Conservation (phyloP, 768 basidiomycete species). For the Pulveroboletus sp. region DNA sequence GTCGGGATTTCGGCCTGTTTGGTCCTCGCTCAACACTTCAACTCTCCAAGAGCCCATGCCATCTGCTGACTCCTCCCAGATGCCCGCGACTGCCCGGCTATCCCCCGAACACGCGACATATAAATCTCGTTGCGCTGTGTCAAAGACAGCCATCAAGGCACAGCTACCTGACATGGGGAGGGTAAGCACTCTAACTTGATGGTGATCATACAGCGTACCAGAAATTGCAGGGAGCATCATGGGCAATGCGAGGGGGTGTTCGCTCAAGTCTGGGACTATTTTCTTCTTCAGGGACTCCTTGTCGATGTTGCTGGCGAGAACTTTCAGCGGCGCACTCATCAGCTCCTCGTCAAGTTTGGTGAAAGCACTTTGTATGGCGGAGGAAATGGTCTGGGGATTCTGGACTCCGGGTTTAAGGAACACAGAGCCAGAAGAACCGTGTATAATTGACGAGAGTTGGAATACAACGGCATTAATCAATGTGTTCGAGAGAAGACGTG, state of each 20-base stretch:
- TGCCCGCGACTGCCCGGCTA: conserved; percentile 91
- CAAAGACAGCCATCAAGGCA: conserved; percentile 83
- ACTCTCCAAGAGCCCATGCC: conserved; percentile 81
- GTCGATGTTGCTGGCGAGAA: conserved; percentile 58
- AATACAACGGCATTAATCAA: conserved; percentile 82
- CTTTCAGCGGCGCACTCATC: conserved; percentile 67
- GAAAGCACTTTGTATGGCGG: conserved; percentile 75
- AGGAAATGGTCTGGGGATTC: conserved; percentile 52
- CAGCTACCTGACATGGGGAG: conserved; percentile 76
- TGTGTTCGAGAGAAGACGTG: conserved; percentile 73
- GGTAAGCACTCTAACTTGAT: conserved; percentile 7
- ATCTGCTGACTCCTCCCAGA: conserved; percentile 69
- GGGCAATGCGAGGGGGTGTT: conserved; percentile 65
- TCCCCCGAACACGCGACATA: conserved; percentile 94
- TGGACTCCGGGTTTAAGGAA: conserved; percentile 36
- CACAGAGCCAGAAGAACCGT: conserved; percentile 30
- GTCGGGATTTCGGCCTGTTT: conserved; percentile 86
- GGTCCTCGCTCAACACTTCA: conserved; percentile 93
- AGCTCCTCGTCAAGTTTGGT: conserved; percentile 82
- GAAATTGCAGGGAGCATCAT: conserved; percentile 83
- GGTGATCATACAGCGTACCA: conserved; percentile 36
- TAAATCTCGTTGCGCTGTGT: conserved; percentile 74
- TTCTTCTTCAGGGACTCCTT: conserved; percentile 48
- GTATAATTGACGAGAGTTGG: conserved; percentile 59
- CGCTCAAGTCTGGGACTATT: conserved; percentile 59